Evolutionary conservation across 352 stramenopile genomes (phyloP).

Genomic region (Phytophthora podocarpi): DNA sequence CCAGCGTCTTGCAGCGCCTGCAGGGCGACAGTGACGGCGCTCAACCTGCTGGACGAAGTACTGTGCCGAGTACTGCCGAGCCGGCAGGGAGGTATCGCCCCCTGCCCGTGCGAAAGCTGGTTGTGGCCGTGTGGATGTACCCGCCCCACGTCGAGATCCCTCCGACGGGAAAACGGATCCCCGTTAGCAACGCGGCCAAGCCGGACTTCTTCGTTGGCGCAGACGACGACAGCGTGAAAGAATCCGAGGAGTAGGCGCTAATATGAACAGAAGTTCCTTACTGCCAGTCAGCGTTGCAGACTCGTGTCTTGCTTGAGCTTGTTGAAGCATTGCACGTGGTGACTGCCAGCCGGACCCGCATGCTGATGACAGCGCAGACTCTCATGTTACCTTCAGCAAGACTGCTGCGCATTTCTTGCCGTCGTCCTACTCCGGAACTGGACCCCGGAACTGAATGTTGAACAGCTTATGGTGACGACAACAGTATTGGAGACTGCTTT

Average conservation of each 20-base stretch:
- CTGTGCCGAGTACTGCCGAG: conserved; percentile 2
- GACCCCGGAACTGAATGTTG: conserved; percentile 12
- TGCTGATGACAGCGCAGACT: conserved; percentile 5
- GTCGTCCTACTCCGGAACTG: background rate
- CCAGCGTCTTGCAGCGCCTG: conserved; percentile 51
- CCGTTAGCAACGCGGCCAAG: conserved; percentile 36
- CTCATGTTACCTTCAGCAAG: conserved; percentile 3
- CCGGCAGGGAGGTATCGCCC: conserved; percentile 46
- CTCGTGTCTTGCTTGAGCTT: no score
- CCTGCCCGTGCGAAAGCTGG: conserved; percentile 57
- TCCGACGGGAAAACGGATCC: conserved; percentile 59
- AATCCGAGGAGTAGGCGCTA: conserved; percentile 11
- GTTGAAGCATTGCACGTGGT: no score
- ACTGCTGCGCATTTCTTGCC: conserved; percentile 8
- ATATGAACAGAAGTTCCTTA: background rate
- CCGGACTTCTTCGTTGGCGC: conserved; percentile 55
- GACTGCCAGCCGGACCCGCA: background rate
- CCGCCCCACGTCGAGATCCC: conserved; percentile 68
- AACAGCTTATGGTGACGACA: no score
- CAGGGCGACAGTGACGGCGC: conserved; percentile 2
- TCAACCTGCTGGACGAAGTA: background rate
- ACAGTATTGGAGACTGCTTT: no score
- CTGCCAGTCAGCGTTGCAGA: background rate
- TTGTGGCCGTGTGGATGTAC: conserved; percentile 76
- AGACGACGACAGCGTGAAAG: conserved; percentile 21